phyloP scores from a whole-genome alignment of 345 rosid genomes.

The Aurinia saxatilis region DNA sequence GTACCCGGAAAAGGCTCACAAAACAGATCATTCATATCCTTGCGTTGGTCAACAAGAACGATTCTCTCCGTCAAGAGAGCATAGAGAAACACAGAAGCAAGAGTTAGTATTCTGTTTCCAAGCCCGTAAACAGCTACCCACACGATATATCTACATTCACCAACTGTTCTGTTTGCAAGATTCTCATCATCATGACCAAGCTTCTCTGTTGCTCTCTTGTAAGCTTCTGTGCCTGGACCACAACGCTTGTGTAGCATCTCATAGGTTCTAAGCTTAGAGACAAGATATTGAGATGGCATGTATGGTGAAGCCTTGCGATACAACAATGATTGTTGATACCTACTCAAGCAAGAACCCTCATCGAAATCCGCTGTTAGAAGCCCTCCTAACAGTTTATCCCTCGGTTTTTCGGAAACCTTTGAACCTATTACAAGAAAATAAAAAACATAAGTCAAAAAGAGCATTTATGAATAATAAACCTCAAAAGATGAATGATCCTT shows the following conservation, averaged over 20 bases:
- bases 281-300: conserved; percentile 22
- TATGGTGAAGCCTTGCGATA: conserved; percentile 26
- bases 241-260: conserved; percentile 33
- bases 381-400: conserved; percentile 28
- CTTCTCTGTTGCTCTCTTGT: conserved; percentile 14
- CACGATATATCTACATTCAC: conserved; percentile 32
- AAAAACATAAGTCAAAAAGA: not conserved
- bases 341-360: conserved; percentile 29
- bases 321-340: conserved; percentile 11
- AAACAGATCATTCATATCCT: conserved; percentile 29
- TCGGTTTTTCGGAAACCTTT: not conserved
- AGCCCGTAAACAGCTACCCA: conserved; percentile 28
- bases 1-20: conserved; percentile 35
- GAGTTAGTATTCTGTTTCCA: conserved; percentile 37
- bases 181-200: conserved; percentile 3
- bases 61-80: conserved; percentile 34
- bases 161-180: not conserved
- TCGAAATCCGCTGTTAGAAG: conserved; percentile 25
- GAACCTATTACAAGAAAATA: conserved; percentile 3
- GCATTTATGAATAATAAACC: not conserved
- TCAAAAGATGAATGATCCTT: not conserved
- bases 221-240: conserved; percentile 28
- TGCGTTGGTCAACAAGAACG: conserved; percentile 26
- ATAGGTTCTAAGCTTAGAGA: conserved; percentile 31
- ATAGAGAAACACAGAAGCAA: conserved; percentile 37